phyloP scores from a whole-genome alignment of 371 early-diverging fungal genomes.

The Mucor velutinosus region DNA sequence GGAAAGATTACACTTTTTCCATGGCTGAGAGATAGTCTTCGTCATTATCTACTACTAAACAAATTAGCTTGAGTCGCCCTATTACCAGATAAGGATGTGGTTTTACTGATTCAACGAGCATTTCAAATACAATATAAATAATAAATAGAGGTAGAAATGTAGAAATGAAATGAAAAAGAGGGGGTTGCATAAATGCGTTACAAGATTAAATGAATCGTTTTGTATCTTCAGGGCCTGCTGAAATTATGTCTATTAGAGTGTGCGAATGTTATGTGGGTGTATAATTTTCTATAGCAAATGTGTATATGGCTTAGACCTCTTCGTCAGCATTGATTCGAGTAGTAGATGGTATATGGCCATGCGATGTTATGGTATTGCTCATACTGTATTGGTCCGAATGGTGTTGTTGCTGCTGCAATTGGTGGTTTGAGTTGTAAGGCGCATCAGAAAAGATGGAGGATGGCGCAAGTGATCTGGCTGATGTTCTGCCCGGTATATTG shows the following conservation, averaged over 20 bases:
- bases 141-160: neutral
- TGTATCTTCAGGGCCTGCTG: conserved; percentile 7
- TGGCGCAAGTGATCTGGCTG: conserved; percentile 3
- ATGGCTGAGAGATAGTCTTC: too few species aligned
- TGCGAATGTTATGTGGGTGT: neutral
- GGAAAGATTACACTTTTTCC: too few species aligned
- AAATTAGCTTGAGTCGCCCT: too few species aligned
- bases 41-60: too few species aligned
- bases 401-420: neutral
- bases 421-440: neutral
- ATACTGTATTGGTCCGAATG: neutral
- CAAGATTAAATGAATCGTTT: neutral
- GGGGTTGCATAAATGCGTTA: neutral
- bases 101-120: too few species aligned
- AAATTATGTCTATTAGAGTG: neutral
- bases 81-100: too few species aligned
- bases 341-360: conserved; percentile 7
- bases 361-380: neutral
- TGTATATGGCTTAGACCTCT: neutral
- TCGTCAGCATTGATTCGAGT: conserved; percentile 3
- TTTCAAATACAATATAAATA: neutral
- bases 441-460: conserved; percentile 10
- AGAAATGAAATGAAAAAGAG: neutral
- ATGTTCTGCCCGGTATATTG: conserved; percentile 1
- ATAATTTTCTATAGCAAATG: neutral